Conservation (phyloP, 2,329 filamentous ascomycete genomes). For the Tolypocladium tropicale region DNA sequence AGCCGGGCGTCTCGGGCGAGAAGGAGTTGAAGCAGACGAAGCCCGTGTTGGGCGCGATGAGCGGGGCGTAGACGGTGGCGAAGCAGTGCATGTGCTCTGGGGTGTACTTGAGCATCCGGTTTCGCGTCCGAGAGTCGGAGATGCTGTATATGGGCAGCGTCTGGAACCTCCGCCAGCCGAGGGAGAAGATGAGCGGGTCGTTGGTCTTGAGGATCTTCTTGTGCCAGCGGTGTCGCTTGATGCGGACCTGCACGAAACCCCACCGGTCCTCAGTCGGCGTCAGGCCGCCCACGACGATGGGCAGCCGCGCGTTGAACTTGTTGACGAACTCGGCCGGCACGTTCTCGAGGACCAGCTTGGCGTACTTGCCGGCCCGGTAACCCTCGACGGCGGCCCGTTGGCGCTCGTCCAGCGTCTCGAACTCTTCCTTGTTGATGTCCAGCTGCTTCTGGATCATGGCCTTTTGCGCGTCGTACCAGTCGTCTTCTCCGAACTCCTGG, state of each 20-base stretch:
- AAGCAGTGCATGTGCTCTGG: slow-evolving; percentile 99
- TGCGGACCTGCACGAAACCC: slow-evolving; percentile 87
- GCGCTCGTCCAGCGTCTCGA: slow-evolving; percentile 73
- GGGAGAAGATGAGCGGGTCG: slow-evolving; percentile 91
- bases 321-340: slow-evolving; percentile 85
- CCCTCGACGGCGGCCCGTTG: slow-evolving; percentile 82
- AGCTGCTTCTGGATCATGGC: slow-evolving; percentile 89
- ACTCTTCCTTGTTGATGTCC: slow-evolving; percentile 93
- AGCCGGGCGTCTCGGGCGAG: slow-evolving; percentile 73
- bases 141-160: slow-evolving; percentile 88
- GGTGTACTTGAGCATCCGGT: slow-evolving; percentile 98
- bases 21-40: slow-evolving; percentile 92
- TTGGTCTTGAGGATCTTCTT: slow-evolving; percentile 99
- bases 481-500: slow-evolving; percentile 88
- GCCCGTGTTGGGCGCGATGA: slow-evolving; percentile 90
- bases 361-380: slow-evolving; percentile 85
- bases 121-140: slow-evolving; percentile 83
- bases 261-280: slow-evolving; percentile 91
- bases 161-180: slow-evolving; percentile 95
- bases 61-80: slow-evolving; percentile 86
- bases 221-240: slow-evolving; percentile 97
- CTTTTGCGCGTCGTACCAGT: slow-evolving; percentile 98
- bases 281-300: slow-evolving; percentile 84
- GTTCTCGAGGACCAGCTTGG: slow-evolving; percentile 77
- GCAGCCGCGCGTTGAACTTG: slow-evolving; percentile 71